Percentiles rank a stretch among this genome's conserved stretches.
Conservation (phyloP, 106 monocot species). For the Allium cepa region DNA sequence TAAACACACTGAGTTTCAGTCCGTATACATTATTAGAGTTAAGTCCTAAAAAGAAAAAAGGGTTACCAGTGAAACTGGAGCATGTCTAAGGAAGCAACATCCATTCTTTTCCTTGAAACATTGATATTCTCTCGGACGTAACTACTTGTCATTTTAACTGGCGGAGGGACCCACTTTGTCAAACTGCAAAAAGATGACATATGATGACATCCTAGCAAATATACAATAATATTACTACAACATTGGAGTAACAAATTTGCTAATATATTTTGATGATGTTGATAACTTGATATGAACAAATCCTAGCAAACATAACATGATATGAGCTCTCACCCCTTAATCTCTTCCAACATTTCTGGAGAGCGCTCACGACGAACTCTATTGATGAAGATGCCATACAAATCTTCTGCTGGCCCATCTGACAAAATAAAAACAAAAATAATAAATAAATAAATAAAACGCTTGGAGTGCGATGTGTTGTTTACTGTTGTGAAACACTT, state of each 20-base stretch:
- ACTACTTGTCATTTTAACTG: conserved; percentile 86
- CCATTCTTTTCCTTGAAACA: conserved; percentile 89
- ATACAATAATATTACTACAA: not conserved
- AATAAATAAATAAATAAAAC: too few relatives aligned
- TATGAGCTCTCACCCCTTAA: conserved; percentile 59
- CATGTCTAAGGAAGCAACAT: conserved; percentile 88
- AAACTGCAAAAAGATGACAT: conserved; percentile 30
- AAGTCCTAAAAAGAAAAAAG: not conserved
- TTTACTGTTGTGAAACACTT: too few relatives aligned
- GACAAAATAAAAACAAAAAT: conserved; percentile 3
- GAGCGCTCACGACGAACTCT: conserved; percentile 79
- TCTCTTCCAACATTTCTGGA: conserved; percentile 69
- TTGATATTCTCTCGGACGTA: conserved; percentile 77
- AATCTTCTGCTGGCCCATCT: conserved; percentile 98
- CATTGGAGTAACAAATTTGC: too few relatives aligned
- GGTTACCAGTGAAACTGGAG: conserved; percentile 96
- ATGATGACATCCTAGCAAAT: not conserved
- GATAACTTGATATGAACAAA: too few relatives aligned
- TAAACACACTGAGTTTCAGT: too few relatives aligned
- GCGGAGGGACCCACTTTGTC: conserved; percentile 97
- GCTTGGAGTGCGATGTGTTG: too few relatives aligned
- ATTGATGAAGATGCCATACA: conserved; percentile 96
- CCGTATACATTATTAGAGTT: too few relatives aligned
- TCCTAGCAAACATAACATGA: not conserved
- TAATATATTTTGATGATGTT: too few relatives aligned